Evolutionary conservation across 805 yeast species (phyloP).

Genomic region (Hanseniaspora lindneri): DNA sequence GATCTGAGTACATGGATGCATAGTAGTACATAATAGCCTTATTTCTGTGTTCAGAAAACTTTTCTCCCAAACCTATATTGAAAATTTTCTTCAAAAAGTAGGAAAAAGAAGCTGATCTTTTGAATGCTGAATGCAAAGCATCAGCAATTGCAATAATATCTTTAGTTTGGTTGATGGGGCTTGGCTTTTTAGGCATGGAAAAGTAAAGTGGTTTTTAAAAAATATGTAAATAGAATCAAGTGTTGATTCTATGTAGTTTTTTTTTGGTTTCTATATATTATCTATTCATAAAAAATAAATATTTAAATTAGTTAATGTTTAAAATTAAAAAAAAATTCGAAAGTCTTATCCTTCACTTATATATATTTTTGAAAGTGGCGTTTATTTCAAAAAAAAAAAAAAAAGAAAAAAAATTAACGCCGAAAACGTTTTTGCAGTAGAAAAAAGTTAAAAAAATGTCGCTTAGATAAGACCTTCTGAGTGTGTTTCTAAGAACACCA

Average conservation of each 20-base stretch:
- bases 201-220: too few relatives aligned
- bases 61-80: slow-evolving; percentile 22
- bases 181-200: slow-evolving; percentile 14
- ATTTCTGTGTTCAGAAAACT: slow-evolving; percentile 21
- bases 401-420: too few relatives aligned
- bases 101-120: slow-evolving; percentile 23
- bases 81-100: slow-evolving; percentile 27
- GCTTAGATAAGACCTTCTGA: not conserved
- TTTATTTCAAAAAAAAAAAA: too few relatives aligned
- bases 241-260: not conserved
- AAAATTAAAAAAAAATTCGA: too few relatives aligned
- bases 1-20: slow-evolving; percentile 23
- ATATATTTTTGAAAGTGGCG: too few relatives aligned
- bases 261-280: not conserved
- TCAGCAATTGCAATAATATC: slow-evolving; percentile 24
- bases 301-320: too few relatives aligned
- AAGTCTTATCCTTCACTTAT: too few relatives aligned
- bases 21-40: slow-evolving; percentile 24
- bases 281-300: too few relatives aligned
- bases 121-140: slow-evolving; percentile 26
- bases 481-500: not conserved
- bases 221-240: too few relatives aligned
- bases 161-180: slow-evolving; percentile 19
- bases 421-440: too few relatives aligned
- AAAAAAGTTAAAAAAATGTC: not conserved